phyloP scores from a whole-genome alignment of 176 grass and related monocot species.

The Triticum aestivum region DNA sequence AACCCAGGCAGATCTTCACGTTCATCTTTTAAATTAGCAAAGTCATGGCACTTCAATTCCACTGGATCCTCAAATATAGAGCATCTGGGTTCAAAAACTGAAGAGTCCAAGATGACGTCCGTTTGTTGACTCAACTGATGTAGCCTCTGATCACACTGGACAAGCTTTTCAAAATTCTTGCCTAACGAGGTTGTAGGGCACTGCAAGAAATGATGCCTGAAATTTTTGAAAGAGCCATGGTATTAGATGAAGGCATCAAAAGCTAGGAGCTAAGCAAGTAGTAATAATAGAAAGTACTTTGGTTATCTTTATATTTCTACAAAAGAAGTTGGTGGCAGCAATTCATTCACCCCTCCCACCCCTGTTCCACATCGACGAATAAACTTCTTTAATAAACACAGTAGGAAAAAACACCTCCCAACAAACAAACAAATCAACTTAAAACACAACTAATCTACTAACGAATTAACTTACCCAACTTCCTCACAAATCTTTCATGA shows the following conservation, averaged over 20 bases:
- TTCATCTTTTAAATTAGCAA: constrained; percentile 63
- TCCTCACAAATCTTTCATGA: not conserved
- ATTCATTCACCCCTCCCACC: not conserved
- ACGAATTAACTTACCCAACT: not conserved
- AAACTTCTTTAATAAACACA: not conserved
- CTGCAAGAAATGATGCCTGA: constrained; percentile 87
- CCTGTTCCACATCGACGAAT: not conserved
- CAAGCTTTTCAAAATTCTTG: constrained; percentile 98
- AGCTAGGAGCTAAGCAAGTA: not conserved
- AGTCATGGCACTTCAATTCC: constrained; percentile 50
- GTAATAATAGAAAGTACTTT: constrained; percentile 1
- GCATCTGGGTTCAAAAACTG: constrained; percentile 76
- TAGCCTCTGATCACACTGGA: constrained; percentile 83
- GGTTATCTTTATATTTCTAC: not conserved
- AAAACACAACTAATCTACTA: not conserved
- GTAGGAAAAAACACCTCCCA: not conserved
- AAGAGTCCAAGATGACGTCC: constrained; percentile 63
- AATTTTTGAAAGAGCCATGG: constrained; percentile 18
- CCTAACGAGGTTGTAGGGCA: constrained; percentile 65
- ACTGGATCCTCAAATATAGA: constrained; percentile 79
- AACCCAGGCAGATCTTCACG: constrained; percentile 62
- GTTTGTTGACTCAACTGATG: constrained; percentile 76
- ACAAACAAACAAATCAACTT: not conserved
- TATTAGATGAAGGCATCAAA: not conserved
- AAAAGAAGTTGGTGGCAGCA: not conserved